Evolutionary conservation across 352 stramenopile species (phyloP).

Genomic region (Globisporangium canariense): DNA sequence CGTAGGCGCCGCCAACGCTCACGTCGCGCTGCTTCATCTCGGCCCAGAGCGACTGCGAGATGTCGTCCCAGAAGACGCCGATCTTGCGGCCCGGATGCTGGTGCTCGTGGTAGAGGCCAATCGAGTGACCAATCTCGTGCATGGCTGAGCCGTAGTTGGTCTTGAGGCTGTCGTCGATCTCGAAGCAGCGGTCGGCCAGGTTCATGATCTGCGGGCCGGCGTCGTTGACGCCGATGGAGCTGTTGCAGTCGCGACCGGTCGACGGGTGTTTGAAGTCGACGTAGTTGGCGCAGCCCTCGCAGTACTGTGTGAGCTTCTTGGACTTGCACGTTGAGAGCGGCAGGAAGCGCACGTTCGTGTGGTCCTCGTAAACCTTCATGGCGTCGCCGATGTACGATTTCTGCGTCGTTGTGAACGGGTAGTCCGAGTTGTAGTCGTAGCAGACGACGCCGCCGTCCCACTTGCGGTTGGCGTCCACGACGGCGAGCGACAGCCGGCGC

Average conservation of each 20-base stretch:
- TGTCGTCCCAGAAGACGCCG: slow-evolving; percentile 72
- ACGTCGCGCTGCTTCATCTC: slow-evolving; percentile 69
- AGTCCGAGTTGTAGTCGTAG: slow-evolving; percentile 64
- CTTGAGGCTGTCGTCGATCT: slow-evolving; percentile 70
- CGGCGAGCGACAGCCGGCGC: slow-evolving; percentile 57
- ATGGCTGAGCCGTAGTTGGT: slow-evolving; percentile 72
- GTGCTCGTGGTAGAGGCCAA: slow-evolving; percentile 82
- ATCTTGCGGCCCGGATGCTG: slow-evolving; percentile 69
- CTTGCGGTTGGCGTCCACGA: slow-evolving; percentile 57
- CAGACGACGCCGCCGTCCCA: slow-evolving; percentile 72
- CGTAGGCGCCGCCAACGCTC: slow-evolving; percentile 66
- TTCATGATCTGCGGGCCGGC: slow-evolving; percentile 67
- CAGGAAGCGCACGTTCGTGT: slow-evolving; percentile 77
- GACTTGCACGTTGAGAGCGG: slow-evolving; percentile 41
- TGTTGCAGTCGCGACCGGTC: slow-evolving; percentile 73
- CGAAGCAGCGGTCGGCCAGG: slow-evolving; percentile 71
- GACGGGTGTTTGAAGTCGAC: slow-evolving; percentile 76
- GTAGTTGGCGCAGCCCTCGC: slow-evolving; percentile 62
- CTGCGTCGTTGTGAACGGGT: slow-evolving; percentile 58
- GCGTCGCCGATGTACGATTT: slow-evolving; percentile 57
- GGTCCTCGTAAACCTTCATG: slow-evolving; percentile 60
- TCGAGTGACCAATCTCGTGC: slow-evolving; percentile 77
- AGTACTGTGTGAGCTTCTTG: slow-evolving; percentile 46
- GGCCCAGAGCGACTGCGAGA: slow-evolving; percentile 66
- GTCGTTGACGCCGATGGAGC: slow-evolving; percentile 67